A percentile compares a stretch with the other conserved stretches of the same genome.
Evolutionary conservation across 129 eudicot species (phyloP).

Genomic region (Flaveria linearis): DNA sequence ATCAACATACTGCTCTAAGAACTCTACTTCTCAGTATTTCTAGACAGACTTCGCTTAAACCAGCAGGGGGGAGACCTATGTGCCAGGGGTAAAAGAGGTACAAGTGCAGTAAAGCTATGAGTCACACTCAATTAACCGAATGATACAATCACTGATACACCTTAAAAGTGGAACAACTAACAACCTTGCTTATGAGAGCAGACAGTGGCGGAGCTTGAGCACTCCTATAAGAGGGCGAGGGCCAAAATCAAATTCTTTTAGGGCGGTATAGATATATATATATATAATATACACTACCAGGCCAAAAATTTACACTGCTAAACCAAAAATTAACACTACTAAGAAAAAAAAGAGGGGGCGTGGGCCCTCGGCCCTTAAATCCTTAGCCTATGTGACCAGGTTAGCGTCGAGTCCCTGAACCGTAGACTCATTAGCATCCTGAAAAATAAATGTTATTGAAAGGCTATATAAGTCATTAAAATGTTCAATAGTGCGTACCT

Average conservation of each 20-base stretch:
- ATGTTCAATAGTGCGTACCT: no score
- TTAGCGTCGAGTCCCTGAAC: slow-evolving; percentile 88
- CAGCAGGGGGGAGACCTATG: slow-evolving; percentile 68
- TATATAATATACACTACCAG: no score
- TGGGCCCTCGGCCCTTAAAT: no score
- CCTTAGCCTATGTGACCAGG: no score
- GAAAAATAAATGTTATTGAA: no score
- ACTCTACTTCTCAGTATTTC: slow-evolving; percentile 76
- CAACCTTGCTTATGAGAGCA: slow-evolving; percentile 90
- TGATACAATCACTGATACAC: slow-evolving; percentile 93
- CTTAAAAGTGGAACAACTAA: slow-evolving; percentile 92
- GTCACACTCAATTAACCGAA: slow-evolving; percentile 86
- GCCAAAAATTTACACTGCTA: no score
- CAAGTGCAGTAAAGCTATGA: slow-evolving; percentile 94
- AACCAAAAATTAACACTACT: no score
- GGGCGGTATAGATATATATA: no score
- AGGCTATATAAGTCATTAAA: no score
- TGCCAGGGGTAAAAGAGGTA: slow-evolving; percentile 98
- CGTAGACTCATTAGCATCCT: slow-evolving; percentile 90
- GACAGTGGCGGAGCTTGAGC: neutral
- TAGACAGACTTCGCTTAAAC: slow-evolving; percentile 66
- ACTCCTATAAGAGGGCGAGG: no score
- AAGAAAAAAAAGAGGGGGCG: no score
- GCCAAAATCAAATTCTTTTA: no score
- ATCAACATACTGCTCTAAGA: slow-evolving; percentile 96